phyloP scores from a whole-genome alignment of 2,329 filamentous ascomycete species.

The Xylariales sp. region DNA sequence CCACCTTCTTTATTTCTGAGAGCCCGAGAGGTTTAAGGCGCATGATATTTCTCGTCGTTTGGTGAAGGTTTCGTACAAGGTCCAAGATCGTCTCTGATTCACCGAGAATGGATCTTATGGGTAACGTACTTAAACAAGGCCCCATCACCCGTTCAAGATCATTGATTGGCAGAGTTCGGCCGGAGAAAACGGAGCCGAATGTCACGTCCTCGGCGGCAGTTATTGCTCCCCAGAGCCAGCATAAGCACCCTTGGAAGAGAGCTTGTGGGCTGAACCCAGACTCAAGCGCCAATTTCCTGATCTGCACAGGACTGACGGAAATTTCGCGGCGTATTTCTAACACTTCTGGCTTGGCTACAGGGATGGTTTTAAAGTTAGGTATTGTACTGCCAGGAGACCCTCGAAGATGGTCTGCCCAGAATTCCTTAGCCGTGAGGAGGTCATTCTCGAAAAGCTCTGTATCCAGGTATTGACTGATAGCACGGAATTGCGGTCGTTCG shows the following conservation, averaged over 20 bases:
- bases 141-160: slow-evolving; percentile 72
- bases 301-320: slow-evolving; percentile 23
- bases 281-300: slow-evolving; percentile 30
- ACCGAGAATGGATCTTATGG: slow-evolving; percentile 60
- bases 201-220: slow-evolving; percentile 61
- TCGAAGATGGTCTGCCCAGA: slow-evolving; percentile 66
- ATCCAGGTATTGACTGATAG: slow-evolving; percentile 46
- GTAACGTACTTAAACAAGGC: slow-evolving; percentile 74
- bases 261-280: slow-evolving; percentile 60
- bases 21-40: slow-evolving; percentile 61
- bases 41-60: slow-evolving; percentile 61
- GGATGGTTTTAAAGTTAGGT: slow-evolving; percentile 51
- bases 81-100: slow-evolving; percentile 50
- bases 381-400: slow-evolving; percentile 50
- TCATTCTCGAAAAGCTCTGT: slow-evolving; percentile 16
- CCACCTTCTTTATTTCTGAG: slow-evolving; percentile 62
- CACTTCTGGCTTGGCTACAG: slow-evolving; percentile 21
- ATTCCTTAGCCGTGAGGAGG: slow-evolving; percentile 44
- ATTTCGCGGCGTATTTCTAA: slow-evolving; percentile 23
- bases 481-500: slow-evolving; percentile 53
- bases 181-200: slow-evolving; percentile 78
- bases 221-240: slow-evolving; percentile 62
- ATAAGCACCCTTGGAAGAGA: slow-evolving; percentile 70
- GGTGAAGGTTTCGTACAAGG: slow-evolving; percentile 60
- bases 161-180: slow-evolving; percentile 66